Evolutionary conservation across 805 yeast species (phyloP).

Genomic region (Hanseniaspora osmophila): DNA sequence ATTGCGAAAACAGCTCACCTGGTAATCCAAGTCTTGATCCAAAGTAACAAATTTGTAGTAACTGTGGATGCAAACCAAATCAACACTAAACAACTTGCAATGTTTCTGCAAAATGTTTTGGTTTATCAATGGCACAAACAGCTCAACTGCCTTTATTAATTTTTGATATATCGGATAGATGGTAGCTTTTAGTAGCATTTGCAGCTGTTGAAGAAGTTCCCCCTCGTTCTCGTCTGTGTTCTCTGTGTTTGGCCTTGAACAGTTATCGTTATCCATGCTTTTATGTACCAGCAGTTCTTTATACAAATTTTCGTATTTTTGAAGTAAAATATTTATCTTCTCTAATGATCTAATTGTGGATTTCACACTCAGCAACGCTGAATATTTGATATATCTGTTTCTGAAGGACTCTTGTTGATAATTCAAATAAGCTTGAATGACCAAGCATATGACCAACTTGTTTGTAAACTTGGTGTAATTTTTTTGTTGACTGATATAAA

Average conservation of each 20-base stretch:
- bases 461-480: neutral
- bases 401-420: neutral
- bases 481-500: neutral
- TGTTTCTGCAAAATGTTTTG: slow-evolving; percentile 26
- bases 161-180: slow-evolving; percentile 18
- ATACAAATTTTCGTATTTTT: slow-evolving; percentile 16
- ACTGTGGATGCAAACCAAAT: slow-evolving; percentile 2
- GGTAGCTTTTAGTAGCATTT: slow-evolving; percentile 22
- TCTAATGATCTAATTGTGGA: slow-evolving; percentile 10
- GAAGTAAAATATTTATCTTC: slow-evolving; percentile 14
- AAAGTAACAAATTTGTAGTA: neutral
- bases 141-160: slow-evolving; percentile 15
- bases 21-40: neutral
- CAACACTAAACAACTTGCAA: slow-evolving; percentile 30
- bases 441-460: neutral
- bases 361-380: neutral
- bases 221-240: slow-evolving; percentile 1
- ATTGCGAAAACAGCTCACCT: neutral
- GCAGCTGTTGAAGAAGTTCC: slow-evolving; percentile 11
- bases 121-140: slow-evolving; percentile 19
- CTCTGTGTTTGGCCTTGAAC: neutral
- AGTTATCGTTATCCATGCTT: slow-evolving; percentile 7
- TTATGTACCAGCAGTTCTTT: slow-evolving; percentile 20
- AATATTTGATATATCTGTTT: neutral
- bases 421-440: neutral